Conservation (phyloP, 2,329 filamentous ascomycete species). For the Xylaria sp. region DNA sequence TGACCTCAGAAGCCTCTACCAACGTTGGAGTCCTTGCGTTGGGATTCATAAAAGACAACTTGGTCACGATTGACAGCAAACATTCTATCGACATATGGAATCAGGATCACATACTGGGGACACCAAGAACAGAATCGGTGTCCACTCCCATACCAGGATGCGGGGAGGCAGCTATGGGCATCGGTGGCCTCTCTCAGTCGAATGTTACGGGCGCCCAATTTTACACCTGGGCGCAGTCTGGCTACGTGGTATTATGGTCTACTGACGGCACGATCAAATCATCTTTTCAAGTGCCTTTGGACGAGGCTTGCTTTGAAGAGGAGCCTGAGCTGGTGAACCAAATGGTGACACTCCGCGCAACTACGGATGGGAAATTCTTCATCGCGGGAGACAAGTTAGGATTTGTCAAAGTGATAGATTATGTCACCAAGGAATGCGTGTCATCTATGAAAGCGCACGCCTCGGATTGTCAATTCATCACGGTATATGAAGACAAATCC, state of each 20-base stretch:
- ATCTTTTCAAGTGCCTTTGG: constrained; percentile 74
- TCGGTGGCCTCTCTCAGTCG: constrained; percentile 70
- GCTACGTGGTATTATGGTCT: constrained; percentile 85
- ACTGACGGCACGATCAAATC: constrained; percentile 74
- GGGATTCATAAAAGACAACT: constrained; percentile 72
- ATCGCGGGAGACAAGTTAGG: constrained; percentile 89
- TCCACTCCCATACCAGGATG: constrained; percentile 71
- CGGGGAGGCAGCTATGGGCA: constrained; percentile 76
- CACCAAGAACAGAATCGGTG: constrained; percentile 48
- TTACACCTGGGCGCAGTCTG: constrained; percentile 87
- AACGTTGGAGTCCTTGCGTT: constrained; percentile 70
- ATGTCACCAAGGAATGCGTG: constrained; percentile 67
- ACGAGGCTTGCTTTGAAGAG: constrained; percentile 64
- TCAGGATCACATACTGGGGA: constrained; percentile 57
- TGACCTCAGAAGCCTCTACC: constrained; percentile 51
- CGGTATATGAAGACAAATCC: constrained; percentile 72
- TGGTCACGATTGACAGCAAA: constrained; percentile 80
- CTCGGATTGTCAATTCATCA: constrained; percentile 84
- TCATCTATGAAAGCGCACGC: constrained; percentile 87
- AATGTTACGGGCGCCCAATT: constrained; percentile 77
- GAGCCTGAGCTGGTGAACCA: constrained; percentile 68
- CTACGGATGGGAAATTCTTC: constrained; percentile 71
- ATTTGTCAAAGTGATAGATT: constrained; percentile 77
- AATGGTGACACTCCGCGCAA: constrained; percentile 68
- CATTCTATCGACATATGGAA: constrained; percentile 78